Percentiles rank a stretch among this genome's conserved stretches.
phyloP scores from a whole-genome alignment of 1,284 basidiomycete species.

The Trametes hirsuta region DNA sequence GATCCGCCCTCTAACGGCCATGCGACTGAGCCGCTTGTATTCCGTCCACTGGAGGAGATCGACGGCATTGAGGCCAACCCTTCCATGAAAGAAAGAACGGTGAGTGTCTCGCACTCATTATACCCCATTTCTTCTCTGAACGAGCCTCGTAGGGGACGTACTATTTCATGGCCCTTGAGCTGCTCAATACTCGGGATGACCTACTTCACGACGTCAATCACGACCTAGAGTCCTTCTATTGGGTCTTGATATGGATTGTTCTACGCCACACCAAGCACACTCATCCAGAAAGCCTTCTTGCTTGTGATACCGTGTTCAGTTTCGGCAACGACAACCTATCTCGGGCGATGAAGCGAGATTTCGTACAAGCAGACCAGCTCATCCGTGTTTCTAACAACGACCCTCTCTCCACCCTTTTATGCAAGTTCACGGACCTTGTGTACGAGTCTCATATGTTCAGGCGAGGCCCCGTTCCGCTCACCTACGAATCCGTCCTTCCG shows the following conservation, averaged over 20 bases:
- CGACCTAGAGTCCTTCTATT: conserved; percentile 24
- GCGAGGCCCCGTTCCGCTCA: neutral
- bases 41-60: neutral
- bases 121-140: neutral
- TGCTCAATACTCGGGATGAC: too few relatives aligned
- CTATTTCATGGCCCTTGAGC: conserved; percentile 18
- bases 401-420: neutral
- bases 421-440: neutral
- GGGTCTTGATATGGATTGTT: conserved; percentile 23
- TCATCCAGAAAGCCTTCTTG: neutral
- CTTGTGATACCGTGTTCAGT: neutral
- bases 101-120: neutral
- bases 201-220: conserved; percentile 10
- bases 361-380: neutral
- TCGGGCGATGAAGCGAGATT: neutral
- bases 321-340: neutral
- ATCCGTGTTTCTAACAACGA: neutral
- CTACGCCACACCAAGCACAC: conserved; percentile 14
- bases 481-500: neutral
- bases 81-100: conserved; percentile 15
- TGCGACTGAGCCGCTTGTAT: neutral
- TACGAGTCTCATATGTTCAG: neutral
- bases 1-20: neutral
- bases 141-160: conserved; percentile 14
- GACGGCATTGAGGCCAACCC: neutral